These are phyloP conservation scores for Apophysomyces variabilis DNA, from an alignment of 371 early-diverging fungal species.

Conservation along the genomic window DNA sequence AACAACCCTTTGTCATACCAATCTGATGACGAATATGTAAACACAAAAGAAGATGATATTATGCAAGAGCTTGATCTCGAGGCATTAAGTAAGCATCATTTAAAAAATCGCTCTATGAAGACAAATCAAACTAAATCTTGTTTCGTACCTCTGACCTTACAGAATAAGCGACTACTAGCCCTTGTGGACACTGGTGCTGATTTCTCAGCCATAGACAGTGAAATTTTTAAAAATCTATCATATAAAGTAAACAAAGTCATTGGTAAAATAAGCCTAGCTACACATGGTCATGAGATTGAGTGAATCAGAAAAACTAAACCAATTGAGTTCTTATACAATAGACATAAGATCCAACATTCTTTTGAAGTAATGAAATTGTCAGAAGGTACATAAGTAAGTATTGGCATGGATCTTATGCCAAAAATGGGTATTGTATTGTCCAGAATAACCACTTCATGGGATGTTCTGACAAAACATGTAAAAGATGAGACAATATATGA, in stretches of 20 bases:
- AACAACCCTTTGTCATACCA: background rate
- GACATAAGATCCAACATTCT: background rate
- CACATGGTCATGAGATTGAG: too few relatives aligned
- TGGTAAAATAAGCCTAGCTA: background rate
- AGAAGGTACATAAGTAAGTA: background rate
- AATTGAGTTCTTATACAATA: too few relatives aligned
- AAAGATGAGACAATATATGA: background rate
- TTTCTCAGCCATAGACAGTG: background rate
- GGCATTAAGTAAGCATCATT: background rate
- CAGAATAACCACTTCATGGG: conserved; percentile 12
- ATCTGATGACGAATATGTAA: too few relatives aligned
- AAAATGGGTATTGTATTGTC: conserved; percentile 16
- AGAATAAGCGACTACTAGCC: background rate
- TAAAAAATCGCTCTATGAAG: background rate
- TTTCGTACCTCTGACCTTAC: background rate
- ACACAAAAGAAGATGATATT: background rate
- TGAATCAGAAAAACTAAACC: too few relatives aligned
- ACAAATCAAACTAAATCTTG: background rate
- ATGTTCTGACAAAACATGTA: background rate
- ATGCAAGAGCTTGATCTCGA: background rate
- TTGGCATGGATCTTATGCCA: conserved; percentile 7
- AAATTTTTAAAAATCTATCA: background rate
- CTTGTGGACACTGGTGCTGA: background rate
- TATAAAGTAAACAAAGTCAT: background rate
- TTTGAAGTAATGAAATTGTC: conserved; percentile 14